Percentiles rank a stretch among this genome's conserved stretches.
Evolutionary conservation across 176 grass and related monocot genomes (phyloP).

Genomic region (Alloteropsis semialata): DNA sequence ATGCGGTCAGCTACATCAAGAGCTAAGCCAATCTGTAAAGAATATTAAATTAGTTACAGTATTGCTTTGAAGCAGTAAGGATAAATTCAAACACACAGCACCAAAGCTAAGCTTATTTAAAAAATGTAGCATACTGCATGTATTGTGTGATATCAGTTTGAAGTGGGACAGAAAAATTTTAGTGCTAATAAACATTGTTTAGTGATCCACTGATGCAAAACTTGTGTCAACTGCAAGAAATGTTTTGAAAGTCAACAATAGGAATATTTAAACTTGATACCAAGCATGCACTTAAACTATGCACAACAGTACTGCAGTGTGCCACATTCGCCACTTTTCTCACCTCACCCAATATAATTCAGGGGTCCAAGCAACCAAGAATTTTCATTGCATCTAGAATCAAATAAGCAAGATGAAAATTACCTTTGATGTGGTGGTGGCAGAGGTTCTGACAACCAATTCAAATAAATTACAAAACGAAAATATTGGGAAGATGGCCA

Average conservation of each 20-base stretch:
- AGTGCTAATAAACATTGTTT: not conserved
- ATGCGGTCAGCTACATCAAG: constrained; percentile 73
- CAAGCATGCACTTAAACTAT: not conserved
- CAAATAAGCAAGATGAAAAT: constrained; percentile 5
- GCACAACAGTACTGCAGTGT: not conserved
- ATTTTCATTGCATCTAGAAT: constrained; percentile 4
- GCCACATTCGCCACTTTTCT: not conserved
- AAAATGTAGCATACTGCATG: constrained; percentile 5
- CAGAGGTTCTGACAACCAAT: not conserved
- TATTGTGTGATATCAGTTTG: constrained; percentile 3
- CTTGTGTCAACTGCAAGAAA: constrained; percentile 3
- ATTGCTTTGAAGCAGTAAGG: constrained; percentile 1
- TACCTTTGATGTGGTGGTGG: not conserved
- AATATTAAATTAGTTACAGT: constrained; percentile 31
- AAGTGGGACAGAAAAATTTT: constrained; percentile 6
- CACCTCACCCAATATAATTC: not conserved
- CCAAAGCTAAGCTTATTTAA: not conserved
- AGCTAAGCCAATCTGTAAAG: constrained; percentile 61
- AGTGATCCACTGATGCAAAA: not conserved
- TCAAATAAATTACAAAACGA: constrained; percentile 17
- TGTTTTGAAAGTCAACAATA: not conserved
- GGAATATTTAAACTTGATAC: not conserved
- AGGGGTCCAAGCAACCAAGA: not conserved
- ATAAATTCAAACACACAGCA: not conserved
- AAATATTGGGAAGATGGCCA: not conserved